Base-by-base conservation (phyloP, 2,329 filamentous ascomycete genomes). In the Ascochyta koolunga region DNA sequence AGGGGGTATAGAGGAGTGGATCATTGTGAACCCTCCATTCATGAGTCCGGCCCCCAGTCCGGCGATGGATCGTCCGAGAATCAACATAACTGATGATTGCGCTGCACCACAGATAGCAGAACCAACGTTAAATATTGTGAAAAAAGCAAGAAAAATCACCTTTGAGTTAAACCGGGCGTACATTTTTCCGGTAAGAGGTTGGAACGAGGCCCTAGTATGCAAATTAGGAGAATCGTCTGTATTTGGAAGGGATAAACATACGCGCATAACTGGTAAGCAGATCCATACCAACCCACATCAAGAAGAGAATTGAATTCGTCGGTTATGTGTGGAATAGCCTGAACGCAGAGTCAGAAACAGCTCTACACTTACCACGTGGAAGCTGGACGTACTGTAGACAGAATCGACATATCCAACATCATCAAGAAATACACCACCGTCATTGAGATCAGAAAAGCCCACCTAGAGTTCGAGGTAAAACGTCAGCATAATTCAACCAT, bases 201-300 rank as follows among this genome's bases (percentile, higher is more conserved):
- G 57, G 29, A 60, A 47, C 0, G 57, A 50, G 7, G 49, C 45
- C 43, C 56, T 52, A 25, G 11, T 4, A 16, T 33, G 4, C 9
- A 9, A 3, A 39, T 44, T 29, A 49, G 45, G 2, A 33, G 6
- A 25, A 22, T 36, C 4, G 31, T 3, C 25, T 19, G 55, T 25
- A 16, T 25, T 36, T 18, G 3, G 1, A 11, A 4, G 4, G 21
- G 7, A 33, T 7, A 4, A 25, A 40, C 45, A 11, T 47, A 71
- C 67, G 27, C 70, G 72, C 11, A 70, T 58, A 4, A 75, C 77
- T 79, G 71, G 63, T 77, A 80, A 2, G 76, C 54, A 22, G 36
- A 41, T 41, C 58, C 62, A 36, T 65, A 65, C 62, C 62, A 65
- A 16, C 60, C 60, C 10, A 65, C 59, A 18, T 65, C 60, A 19